These are phyloP conservation scores for Colletotrichum lentis DNA, from an alignment of 2,329 filamentous ascomycete genomes.

Conservation along the genomic window DNA sequence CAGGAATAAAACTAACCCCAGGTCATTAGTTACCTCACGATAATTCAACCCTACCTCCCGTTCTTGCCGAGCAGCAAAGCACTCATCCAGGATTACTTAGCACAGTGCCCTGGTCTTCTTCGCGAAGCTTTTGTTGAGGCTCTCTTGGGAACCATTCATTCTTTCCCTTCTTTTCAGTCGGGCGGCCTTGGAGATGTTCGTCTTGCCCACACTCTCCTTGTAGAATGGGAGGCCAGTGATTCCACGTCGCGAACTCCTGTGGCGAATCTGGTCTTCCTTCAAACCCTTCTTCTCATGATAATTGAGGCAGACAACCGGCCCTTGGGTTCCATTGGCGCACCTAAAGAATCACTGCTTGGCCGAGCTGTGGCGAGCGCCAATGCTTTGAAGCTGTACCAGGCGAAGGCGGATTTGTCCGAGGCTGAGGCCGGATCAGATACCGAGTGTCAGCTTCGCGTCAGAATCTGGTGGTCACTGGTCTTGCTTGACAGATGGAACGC, in stretches of 20 bases:
- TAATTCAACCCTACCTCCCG: constrained; percentile 73
- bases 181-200: constrained; percentile 54
- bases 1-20: neutral
- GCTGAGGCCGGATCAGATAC: constrained; percentile 63
- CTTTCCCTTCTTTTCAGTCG: constrained; percentile 52
- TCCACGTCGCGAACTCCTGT: constrained; percentile 50
- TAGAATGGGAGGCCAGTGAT: constrained; percentile 59
- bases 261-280: constrained; percentile 67
- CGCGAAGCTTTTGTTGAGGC: constrained; percentile 72
- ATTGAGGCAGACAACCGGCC: constrained; percentile 69
- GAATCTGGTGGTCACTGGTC: constrained; percentile 77
- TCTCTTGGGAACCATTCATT: constrained; percentile 66
- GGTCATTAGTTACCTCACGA: constrained; percentile 64
- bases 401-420: constrained; percentile 50
- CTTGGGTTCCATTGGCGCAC: constrained; percentile 55
- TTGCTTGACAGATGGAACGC: constrained; percentile 79
- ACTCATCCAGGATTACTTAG: constrained; percentile 64
- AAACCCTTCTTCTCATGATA: constrained; percentile 71
- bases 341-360: constrained; percentile 66
- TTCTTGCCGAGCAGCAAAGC: constrained; percentile 67
- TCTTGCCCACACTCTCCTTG: constrained; percentile 57
- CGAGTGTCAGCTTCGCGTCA: constrained; percentile 68
- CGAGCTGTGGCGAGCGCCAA: constrained; percentile 73
- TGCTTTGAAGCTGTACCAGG: constrained; percentile 67
- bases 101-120: constrained; percentile 63